phyloP scores from a whole-genome alignment of 2,329 filamentous ascomycete genomes.

The Fusarium sp. region DNA sequence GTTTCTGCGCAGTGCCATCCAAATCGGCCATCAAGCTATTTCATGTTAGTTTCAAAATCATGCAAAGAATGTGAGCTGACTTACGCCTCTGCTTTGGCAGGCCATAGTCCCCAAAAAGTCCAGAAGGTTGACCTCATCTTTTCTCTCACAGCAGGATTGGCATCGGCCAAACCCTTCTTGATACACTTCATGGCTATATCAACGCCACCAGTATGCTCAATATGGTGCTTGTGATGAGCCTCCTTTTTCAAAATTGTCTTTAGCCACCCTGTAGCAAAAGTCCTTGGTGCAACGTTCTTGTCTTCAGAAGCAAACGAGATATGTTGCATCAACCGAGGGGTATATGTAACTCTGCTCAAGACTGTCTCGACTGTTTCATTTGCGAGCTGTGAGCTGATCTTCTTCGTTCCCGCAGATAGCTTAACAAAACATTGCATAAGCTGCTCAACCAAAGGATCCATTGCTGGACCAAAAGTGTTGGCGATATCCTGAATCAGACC shows the following conservation, averaged over 20 bases:
- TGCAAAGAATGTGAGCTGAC: slow-evolving; percentile 43
- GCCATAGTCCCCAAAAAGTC: slow-evolving; percentile 83
- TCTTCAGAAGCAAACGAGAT: slow-evolving; percentile 85
- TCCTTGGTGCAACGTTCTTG: slow-evolving; percentile 90
- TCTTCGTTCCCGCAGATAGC: slow-evolving; percentile 89
- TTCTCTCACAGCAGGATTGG: slow-evolving; percentile 91
- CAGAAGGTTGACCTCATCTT: slow-evolving; percentile 88
- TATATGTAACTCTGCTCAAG: slow-evolving; percentile 83
- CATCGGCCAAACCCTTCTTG: slow-evolving; percentile 86
- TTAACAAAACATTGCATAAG: slow-evolving; percentile 91
- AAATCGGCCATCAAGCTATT: slow-evolving; percentile 79
- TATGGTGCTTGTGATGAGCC: slow-evolving; percentile 78
- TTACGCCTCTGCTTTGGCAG: slow-evolving; percentile 77
- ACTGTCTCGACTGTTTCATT: slow-evolving; percentile 84
- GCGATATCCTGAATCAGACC: slow-evolving; percentile 87
- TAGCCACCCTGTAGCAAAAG: slow-evolving; percentile 84
- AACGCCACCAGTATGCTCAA: slow-evolving; percentile 86
- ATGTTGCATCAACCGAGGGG: slow-evolving; percentile 83
- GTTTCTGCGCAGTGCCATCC: slow-evolving; percentile 80
- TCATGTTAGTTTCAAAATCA: slow-evolving; percentile 36
- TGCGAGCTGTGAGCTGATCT: slow-evolving; percentile 87
- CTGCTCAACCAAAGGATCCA: slow-evolving; percentile 91
- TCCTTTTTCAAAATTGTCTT: slow-evolving; percentile 84
- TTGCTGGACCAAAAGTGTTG: slow-evolving; percentile 76
- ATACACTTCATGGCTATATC: slow-evolving; percentile 89